Evolutionary conservation across 1,284 basidiomycete species (phyloP).

Genomic region (Heliocybe sulcata): DNA sequence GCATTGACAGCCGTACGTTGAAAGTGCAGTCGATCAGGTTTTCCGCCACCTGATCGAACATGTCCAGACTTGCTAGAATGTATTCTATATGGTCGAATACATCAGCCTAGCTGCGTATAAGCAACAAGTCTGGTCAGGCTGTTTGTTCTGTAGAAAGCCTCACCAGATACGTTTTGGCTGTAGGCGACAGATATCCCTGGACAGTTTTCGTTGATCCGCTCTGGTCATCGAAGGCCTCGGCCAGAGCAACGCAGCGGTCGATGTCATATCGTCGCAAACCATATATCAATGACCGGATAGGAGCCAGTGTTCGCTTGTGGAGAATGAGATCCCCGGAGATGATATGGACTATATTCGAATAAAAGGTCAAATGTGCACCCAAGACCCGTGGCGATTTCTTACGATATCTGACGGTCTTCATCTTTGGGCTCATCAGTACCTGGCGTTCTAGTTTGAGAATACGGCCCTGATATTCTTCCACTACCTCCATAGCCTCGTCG

Average conservation of each 20-base stretch:
- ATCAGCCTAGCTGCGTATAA: slow-evolving; percentile 1
- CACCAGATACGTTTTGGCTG: slow-evolving; percentile 55
- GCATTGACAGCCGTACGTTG: slow-evolving; percentile 44
- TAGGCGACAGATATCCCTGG: slow-evolving; percentile 59
- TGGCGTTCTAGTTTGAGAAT: slow-evolving; percentile 54
- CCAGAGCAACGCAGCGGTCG: slow-evolving; percentile 51
- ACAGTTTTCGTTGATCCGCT: slow-evolving; percentile 17
- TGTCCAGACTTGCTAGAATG: slow-evolving; percentile 56
- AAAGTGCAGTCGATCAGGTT: slow-evolving; percentile 68
- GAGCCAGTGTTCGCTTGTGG: slow-evolving; percentile 62
- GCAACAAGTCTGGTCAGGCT: background rate
- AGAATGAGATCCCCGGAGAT: slow-evolving; percentile 62
- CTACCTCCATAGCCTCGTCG: slow-evolving; percentile 55
- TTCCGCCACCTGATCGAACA: slow-evolving; percentile 59
- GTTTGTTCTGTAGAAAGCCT: background rate
- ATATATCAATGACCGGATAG: slow-evolving; percentile 60
- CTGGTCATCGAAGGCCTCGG: slow-evolving; percentile 15
- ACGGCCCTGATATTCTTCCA: slow-evolving; percentile 56
- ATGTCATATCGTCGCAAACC: slow-evolving; percentile 59
- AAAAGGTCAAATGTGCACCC: background rate
- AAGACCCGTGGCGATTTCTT: background rate
- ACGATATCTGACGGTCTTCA: slow-evolving; percentile 44
- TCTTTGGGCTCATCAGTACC: slow-evolving; percentile 50
- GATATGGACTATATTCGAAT: slow-evolving; percentile 39
- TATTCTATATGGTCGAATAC: slow-evolving; percentile 69